Percentiles rank a stretch among this genome's conserved stretches.
phyloP scores from a whole-genome alignment of 108 stramenopile genomes.

The Skeletonema menzelii region DNA sequence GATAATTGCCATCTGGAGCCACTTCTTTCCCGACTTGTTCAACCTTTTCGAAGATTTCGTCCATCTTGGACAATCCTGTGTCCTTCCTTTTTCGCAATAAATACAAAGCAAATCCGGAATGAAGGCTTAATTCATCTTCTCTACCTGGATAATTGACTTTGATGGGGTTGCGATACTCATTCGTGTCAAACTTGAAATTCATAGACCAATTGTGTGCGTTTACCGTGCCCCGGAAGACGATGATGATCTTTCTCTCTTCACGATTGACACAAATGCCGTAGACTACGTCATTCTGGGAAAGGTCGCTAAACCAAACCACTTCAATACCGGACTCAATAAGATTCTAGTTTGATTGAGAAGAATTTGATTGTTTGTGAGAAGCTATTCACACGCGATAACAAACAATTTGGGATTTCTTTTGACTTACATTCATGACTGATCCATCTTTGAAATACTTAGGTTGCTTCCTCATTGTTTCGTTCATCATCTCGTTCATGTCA shows the following conservation, averaged over 20 bases:
- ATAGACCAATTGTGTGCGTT: constrained; percentile 19
- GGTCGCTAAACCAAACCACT: constrained; percentile 23
- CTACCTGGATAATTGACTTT: constrained; percentile 15
- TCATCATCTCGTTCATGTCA: constrained; percentile 18
- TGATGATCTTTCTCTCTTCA: constrained; percentile 15
- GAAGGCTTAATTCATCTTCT: constrained; percentile 8
- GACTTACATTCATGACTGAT: constrained; percentile 1
- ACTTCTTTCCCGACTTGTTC: constrained; percentile 22
- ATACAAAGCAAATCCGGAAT: constrained; percentile 24
- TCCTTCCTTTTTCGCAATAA: constrained; percentile 26
- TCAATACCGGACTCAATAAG: constrained; percentile 35
- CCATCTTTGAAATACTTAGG: constrained; percentile 13
- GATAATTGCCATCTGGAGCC: constrained; percentile 19
- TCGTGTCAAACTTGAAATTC: constrained; percentile 14
- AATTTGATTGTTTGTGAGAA: not conserved
- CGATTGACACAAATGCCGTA: constrained; percentile 26
- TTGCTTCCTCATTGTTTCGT: constrained; percentile 4
- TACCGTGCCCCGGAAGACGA: constrained; percentile 25
- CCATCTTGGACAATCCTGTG: constrained; percentile 14
- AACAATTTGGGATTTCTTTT: too few relatives aligned
- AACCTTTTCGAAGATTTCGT: constrained; percentile 25
- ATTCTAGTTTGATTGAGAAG: constrained; percentile 5
- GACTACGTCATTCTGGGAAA: constrained; percentile 20
- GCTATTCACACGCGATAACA: too few relatives aligned
- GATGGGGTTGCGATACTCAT: constrained; percentile 26